Base-by-base conservation (phyloP, 2,329 filamentous ascomycete genomes). In the Fusarium pseudograminearum region DNA sequence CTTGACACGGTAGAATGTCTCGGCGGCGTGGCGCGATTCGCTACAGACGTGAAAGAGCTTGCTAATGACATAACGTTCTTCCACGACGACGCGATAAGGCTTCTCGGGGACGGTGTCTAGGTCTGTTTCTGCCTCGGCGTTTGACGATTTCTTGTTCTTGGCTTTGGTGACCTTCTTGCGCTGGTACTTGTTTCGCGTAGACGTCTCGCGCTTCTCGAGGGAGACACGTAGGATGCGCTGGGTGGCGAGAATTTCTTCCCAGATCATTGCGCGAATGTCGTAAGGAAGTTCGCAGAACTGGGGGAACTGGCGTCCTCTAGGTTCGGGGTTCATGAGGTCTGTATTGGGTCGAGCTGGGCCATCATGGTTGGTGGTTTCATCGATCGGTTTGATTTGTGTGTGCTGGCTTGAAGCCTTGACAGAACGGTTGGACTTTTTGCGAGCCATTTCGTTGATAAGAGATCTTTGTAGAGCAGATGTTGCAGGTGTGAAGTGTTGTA, bases 281-380 rank as follows among this genome's bases (percentile, higher is more conserved):
- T 14, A 10, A 2, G 57, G 41, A 0, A 60, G 2, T 8, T 20
- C 7, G 12, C 7, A 1, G 2, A 58, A 58, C 5, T 5, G 11
- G 7, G 7, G 28, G 3, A 58, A 28, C 2, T 16, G 10, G 14
- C 6, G 4, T 24, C 30, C 28, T 2, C 7, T 5, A 4, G 6
- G 9, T 2, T 30, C 7, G 1, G 28, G 22, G 5, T 33, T 24
- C 12, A 41, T 10, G 3, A 24, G 15, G 2, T n/a, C 12, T 1
- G 4, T 4, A 2, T 15, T 30, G 3, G 24, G 16, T 11, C 15
- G 24, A 16, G 22, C 0, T 20, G 33, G n/a, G 33, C n/a, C 18
- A 5, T 28, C 14, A 2, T 38, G 18, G 1, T 5, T 1, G 9
- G 4, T 11, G 2, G n/a, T 7, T 7, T 18, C 18, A 10, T n/a